Base-by-base conservation (phyloP, 2,329 filamentous ascomycete genomes). In the Colletotrichum orchidophilum region DNA sequence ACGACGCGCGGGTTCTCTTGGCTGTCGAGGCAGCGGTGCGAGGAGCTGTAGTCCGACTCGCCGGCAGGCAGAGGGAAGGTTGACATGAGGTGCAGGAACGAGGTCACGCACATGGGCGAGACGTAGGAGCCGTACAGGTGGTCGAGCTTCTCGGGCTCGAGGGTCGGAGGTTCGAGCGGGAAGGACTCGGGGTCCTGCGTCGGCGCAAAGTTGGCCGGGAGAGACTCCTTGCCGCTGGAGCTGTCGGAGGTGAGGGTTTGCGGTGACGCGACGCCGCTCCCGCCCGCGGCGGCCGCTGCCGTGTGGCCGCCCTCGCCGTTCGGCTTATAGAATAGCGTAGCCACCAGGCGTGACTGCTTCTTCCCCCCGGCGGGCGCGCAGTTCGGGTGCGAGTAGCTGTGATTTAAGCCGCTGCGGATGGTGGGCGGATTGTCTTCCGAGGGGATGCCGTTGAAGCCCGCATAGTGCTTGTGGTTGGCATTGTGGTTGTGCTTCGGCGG, bases 101-200 rank as follows among this genome's bases (percentile, higher is more conserved):
- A 90, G 11, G 89, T 89, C 73, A 91, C 86, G 81, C 90, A 92
- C 71, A 92, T 83, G 6, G 90, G 88, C 21, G 89, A 91, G 77
- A 92, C 87, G 76, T 90, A 90, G 24, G 88, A 90, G 73, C 90
- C 90, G 75, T 92, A 92, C 21, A 92, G 85, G 72, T 91, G 88
- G 76, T 92, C 90, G 63, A 91, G 85, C 66, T 89, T 83, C 80
- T 91, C 85, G 75, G 87, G 81, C 77, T 90, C 85, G 75, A 85
- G 81, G 64, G 85, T 84, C 70, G 89, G 85, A 70, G 88, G 85
- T 78, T 92, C 88, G 61, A 91, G 84, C 27, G 90, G 88, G 75
- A 90, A 90, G 73, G 83, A 82, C n/a, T 88, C 86, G 66, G 87
- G 84, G 74, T 87, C 85, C 74, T 84, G 87, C 59, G 90, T 88